Base-by-base conservation (phyloP, 2,329 filamentous ascomycete species). In the Fusarium liriodendri region DNA sequence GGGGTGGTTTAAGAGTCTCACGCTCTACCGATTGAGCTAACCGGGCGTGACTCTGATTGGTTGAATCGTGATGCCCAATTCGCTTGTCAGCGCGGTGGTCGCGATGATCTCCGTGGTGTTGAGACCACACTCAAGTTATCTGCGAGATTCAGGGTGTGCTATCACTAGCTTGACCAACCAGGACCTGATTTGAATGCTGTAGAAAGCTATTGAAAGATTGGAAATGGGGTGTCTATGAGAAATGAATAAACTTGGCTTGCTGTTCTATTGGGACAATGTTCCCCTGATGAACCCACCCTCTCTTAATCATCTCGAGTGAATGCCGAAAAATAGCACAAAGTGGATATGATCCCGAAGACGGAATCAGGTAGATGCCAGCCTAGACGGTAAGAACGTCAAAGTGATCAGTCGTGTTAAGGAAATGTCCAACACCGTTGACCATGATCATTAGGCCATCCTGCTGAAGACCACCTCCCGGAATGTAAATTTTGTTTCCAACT, bases 1-100 rank as follows among this genome's bases (percentile, higher is more conserved):
- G 13, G 42, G 42, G 42, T 10, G 5, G 16, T 45, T 32, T 45
- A 87, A 87, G 89, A 91, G 89, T 90, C 89, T 89, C 86, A 90
- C 89, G 89, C 89, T 91, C 89, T 91, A 90, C 72, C 74, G 74
- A 76, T 76, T 74, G 77, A 79, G 73, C 76, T 77, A 77, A 76
- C 76, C 76, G 72, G 76, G 76, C 76, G 29, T 40, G 42, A 27
- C 42, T 47, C 42, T 47, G 22, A 27, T 47, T 47, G 42, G 42
- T 18, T 2, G 42, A 47, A 25, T 18, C 1, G 16, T 8, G 47
- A 52, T 52, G 47, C 25, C 47, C 16, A 52, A 52, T 52, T 29
- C 25, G 25, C 18, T 52, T 52, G 25, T 52, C 8, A 52, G 22
- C 47, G 47, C 22, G 47, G 25, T 52, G 25, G 25, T 29, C 9